Evolutionary conservation across 179 eudicot species (phyloP).

Genomic region (Gypsophila paniculata): DNA sequence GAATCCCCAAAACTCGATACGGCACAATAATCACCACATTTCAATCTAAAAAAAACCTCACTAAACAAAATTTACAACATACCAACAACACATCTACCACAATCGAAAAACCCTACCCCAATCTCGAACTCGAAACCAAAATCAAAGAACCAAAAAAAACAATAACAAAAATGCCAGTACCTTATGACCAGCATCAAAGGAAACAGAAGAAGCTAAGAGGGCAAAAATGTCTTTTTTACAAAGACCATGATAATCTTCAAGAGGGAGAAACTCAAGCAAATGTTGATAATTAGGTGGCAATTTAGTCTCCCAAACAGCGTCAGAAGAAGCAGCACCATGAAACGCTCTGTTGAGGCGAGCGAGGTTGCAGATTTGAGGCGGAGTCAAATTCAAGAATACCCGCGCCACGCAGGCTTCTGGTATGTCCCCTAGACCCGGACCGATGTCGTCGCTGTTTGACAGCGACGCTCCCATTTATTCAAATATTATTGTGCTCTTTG

Average conservation of each 20-base stretch:
- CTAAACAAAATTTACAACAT: too few relatives aligned
- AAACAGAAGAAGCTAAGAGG: conserved; percentile 56
- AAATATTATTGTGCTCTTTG: too few relatives aligned
- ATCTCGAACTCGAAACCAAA: too few relatives aligned
- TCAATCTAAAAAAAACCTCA: too few relatives aligned
- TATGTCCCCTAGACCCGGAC: conserved; percentile 78
- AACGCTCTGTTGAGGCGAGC: conserved; percentile 87
- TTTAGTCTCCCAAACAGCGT: conserved; percentile 81
- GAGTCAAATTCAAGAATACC: conserved; percentile 72
- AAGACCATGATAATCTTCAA: conserved; percentile 35
- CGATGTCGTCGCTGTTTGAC: conserved; percentile 41
- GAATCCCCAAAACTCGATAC: too few relatives aligned
- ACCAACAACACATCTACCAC: too few relatives aligned
- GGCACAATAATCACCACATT: too few relatives aligned
- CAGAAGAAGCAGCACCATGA: conserved; percentile 88
- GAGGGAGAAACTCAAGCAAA: conserved; percentile 48
- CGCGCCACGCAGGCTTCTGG: conserved; percentile 94
- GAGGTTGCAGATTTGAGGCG: conserved; percentile 90
- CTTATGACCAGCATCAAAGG: conserved; percentile 65
- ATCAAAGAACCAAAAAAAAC: too few relatives aligned
- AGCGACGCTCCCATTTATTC: conserved; percentile 75
- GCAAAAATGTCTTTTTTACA: conserved; percentile 72
- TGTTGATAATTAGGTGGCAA: conserved; percentile 59
- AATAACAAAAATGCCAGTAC: conserved; percentile 18
- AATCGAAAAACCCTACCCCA: too few relatives aligned